These are phyloP conservation scores for Backusella liffmaniae DNA, from an alignment of 192 early-diverging fungal species.

Conservation along the genomic window DNA sequence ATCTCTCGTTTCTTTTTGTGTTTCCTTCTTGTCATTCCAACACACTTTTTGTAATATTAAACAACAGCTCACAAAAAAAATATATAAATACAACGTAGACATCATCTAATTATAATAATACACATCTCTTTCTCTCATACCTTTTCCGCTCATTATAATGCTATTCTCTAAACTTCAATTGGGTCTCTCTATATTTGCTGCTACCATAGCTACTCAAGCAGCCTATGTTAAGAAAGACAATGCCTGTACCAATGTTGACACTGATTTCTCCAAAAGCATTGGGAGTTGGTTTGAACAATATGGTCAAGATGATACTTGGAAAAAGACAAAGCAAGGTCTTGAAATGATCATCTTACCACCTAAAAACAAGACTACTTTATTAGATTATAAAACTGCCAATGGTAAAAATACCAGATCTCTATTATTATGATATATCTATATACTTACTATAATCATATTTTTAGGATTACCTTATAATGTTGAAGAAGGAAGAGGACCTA, in stretches of 20 bases:
- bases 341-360: constrained; percentile 12
- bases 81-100: background rate
- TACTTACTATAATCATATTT: background rate
- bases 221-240: background rate
- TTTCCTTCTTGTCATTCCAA: background rate
- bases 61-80: constrained; percentile 7
- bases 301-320: background rate
- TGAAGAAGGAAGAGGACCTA: constrained; percentile 13
- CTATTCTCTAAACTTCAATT: background rate
- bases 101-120: background rate
- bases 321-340: background rate
- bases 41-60: background rate
- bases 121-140: background rate
- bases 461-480: constrained; percentile 16
- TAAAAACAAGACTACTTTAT: background rate
- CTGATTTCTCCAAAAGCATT: background rate
- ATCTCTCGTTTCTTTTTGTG: background rate
- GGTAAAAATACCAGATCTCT: background rate
- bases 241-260: background rate
- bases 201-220: background rate
- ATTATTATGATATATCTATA: background rate
- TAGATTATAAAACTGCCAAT: background rate
- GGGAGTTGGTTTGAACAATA: background rate
- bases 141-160: background rate
- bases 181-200: background rate